These are phyloP conservation scores for Stenogyne calaminthoides DNA, from an alignment of 305 asterid species.

Conservation along the genomic window DNA sequence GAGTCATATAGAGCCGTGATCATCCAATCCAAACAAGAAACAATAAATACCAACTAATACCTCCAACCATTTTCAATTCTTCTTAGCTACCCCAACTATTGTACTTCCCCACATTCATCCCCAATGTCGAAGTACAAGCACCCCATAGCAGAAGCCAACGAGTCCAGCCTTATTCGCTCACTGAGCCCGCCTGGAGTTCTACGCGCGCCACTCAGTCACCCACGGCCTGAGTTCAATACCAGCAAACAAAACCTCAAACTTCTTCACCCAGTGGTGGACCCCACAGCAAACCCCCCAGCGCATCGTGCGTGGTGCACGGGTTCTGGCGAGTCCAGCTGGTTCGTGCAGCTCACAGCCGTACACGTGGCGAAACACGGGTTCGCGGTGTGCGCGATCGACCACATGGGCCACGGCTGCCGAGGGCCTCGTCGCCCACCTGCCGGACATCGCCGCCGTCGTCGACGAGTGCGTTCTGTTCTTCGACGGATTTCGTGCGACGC, in stretches of 20 bases:
- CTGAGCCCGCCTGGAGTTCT: constrained; percentile 66
- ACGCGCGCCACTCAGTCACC: constrained; percentile 64
- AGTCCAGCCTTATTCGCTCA: constrained; percentile 66
- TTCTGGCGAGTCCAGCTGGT: constrained; percentile 97
- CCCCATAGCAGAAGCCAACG: constrained; percentile 76
- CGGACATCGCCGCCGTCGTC: constrained; percentile 71
- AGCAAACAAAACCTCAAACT: constrained; percentile 67
- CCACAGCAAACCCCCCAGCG: constrained; percentile 58
- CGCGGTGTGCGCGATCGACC: constrained; percentile 92
- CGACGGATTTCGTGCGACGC: constrained; percentile 48
- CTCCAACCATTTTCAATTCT: constrained; percentile 23
- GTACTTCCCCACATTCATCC: not conserved
- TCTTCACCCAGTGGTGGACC: constrained; percentile 90
- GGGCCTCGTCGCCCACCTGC: constrained; percentile 72
- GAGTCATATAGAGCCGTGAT: not conserved
- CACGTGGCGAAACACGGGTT: constrained; percentile 82
- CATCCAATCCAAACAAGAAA: constrained; percentile 20
- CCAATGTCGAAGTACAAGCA: constrained; percentile 48
- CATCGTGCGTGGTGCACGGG: constrained; percentile 77
- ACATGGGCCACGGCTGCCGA: constrained; percentile 96
- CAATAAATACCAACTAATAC: constrained; percentile 24
- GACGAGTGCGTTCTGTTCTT: constrained; percentile 71
- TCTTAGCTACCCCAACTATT: not conserved
- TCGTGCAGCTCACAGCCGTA: constrained; percentile 86
- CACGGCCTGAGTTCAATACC: constrained; percentile 71